Percentiles rank a stretch among this genome's conserved stretches.
phyloP scores from a whole-genome alignment of 768 basidiomycete genomes.

The Rubroboletus pulcherrimus region DNA sequence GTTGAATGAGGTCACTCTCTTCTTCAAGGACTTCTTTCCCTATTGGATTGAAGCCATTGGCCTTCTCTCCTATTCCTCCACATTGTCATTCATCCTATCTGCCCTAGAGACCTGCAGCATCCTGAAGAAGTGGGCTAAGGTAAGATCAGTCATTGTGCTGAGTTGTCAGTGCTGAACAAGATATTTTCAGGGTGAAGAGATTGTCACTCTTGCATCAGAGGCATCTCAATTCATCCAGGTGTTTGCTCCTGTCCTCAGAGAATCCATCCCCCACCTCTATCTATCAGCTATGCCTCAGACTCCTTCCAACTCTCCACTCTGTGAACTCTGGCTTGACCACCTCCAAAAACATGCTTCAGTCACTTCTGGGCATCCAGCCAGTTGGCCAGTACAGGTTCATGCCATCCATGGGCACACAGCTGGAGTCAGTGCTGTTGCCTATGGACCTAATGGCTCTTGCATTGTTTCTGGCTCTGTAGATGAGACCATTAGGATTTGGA shows the following conservation, averaged over 20 bases:
- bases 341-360: background rate
- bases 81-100: background rate
- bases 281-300: conserved; percentile 4
- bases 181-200: background rate
- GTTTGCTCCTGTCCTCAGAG: background rate
- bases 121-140: too few species aligned
- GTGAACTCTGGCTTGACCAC: background rate
- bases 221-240: background rate
- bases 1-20: conserved; percentile 11
- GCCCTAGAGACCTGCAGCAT: too few species aligned
- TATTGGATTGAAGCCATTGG: conserved; percentile 39
- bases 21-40: conserved; percentile 27
- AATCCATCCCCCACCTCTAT: background rate
- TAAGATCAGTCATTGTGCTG: too few species aligned
- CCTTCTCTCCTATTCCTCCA: conserved; percentile 7
- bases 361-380: background rate
- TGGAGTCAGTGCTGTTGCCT: too few species aligned
- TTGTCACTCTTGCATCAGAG: conserved; percentile 1
- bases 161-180: too few species aligned
- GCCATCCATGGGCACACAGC: background rate
- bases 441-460: too few species aligned
- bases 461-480: background rate
- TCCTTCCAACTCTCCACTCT: background rate
- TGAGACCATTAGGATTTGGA: conserved; percentile 13
- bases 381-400: background rate